phyloP scores from a whole-genome alignment of 2,329 filamentous ascomycete species.

The Colletotrichum tropicicola region DNA sequence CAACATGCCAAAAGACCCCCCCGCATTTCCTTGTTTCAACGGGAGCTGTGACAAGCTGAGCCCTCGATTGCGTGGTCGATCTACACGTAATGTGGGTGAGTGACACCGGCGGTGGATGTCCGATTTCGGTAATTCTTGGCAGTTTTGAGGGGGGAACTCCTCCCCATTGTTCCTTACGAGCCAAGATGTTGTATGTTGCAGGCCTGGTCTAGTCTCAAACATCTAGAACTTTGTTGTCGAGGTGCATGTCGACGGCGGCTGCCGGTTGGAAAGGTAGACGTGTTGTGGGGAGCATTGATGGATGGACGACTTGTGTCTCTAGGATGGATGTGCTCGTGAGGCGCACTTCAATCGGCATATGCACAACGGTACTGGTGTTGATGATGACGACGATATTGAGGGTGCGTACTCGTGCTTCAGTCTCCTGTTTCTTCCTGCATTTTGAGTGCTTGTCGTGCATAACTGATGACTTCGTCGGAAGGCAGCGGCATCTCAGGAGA shows the following conservation, averaged over 20 bases:
- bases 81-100: constrained; percentile 9
- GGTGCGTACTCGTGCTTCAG: not conserved
- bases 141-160: not conserved
- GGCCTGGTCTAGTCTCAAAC: not conserved
- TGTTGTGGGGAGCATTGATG: not conserved
- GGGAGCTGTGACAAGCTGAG: constrained; percentile 12
- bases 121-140: not conserved
- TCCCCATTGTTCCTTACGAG: not conserved
- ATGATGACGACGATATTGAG: not conserved
- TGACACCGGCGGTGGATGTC: not conserved
- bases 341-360: no score
- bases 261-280: not conserved
- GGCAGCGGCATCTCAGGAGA: no score
- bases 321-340: no score
- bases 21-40: constrained; percentile 18
- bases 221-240: not conserved
- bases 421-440: no score
- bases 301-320: not conserved
- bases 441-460: no score
- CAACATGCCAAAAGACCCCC: not conserved
- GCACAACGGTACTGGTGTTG: no score
- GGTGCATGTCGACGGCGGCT: not conserved
- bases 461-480: no score
- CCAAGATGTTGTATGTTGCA: constrained; percentile 4
- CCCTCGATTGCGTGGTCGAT: constrained; percentile 8